These are phyloP conservation scores for Carpinus fangiana DNA, from an alignment of 306 rosid species.

Conservation along the genomic window DNA sequence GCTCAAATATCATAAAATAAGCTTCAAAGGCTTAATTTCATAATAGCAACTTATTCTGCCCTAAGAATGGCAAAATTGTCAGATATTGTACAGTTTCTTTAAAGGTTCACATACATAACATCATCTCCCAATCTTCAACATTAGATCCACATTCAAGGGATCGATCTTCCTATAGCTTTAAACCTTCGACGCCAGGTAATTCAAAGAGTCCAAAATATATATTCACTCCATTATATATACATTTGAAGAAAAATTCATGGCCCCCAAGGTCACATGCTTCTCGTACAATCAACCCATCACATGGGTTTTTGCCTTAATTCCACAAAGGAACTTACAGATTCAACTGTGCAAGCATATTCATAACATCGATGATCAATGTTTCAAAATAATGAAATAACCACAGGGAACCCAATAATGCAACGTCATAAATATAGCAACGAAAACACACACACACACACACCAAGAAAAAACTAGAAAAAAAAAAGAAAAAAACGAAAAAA, in stretches of 20 bases:
- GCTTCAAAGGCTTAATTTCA: slow-evolving; percentile 16
- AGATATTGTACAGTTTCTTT: slow-evolving; percentile 1
- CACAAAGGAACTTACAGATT: slow-evolving; percentile 22
- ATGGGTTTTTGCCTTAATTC: slow-evolving; percentile 25
- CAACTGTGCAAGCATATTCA: slow-evolving; percentile 26
- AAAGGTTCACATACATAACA: background rate
- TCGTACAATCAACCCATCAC: slow-evolving; percentile 4
- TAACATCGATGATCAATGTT: background rate
- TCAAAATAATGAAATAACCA: background rate
- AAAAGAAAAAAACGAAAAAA: background rate
- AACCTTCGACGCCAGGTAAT: background rate
- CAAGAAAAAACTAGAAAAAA: background rate
- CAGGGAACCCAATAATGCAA: background rate
- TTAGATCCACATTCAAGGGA: slow-evolving; percentile 6
- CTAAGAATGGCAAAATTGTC: slow-evolving; percentile 5
- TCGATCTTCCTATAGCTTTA: background rate
- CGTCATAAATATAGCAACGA: background rate
- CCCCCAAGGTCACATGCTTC: slow-evolving; percentile 10
- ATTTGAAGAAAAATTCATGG: slow-evolving; percentile 10
- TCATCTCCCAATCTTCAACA: background rate
- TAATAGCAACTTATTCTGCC: slow-evolving; percentile 1
- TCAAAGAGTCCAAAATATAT: slow-evolving; percentile 13
- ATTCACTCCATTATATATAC: slow-evolving; percentile 4
- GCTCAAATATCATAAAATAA: slow-evolving; percentile 1
- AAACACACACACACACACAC: background rate